These are phyloP conservation scores for Dictyostelium purpureum DNA, from an alignment of 78 protist genomes.

Conservation along the genomic window DNA sequence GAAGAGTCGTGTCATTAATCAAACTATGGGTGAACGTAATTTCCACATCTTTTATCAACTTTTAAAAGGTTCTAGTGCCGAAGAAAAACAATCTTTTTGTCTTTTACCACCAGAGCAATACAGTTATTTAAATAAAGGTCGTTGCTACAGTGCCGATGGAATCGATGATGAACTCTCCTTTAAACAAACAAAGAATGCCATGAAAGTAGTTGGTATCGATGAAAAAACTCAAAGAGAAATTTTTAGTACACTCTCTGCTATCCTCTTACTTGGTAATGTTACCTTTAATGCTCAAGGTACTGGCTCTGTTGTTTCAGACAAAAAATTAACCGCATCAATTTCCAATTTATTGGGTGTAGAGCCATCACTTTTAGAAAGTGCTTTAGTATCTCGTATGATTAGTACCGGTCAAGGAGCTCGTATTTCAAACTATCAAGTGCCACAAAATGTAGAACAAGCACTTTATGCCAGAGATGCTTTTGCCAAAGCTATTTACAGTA, in stretches of 20 bases:
- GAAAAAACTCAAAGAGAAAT: slow-evolving; percentile 33
- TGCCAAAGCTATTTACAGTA: slow-evolving; percentile 91
- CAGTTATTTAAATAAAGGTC: slow-evolving; percentile 61
- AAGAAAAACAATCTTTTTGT: not conserved
- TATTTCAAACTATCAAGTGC: slow-evolving; percentile 40
- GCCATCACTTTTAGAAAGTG: not conserved
- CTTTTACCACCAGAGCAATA: slow-evolving; percentile 65
- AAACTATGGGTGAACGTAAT: slow-evolving; percentile 90
- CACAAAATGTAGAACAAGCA: slow-evolving; percentile 74
- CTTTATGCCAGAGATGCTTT: slow-evolving; percentile 82
- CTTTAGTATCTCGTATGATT: slow-evolving; percentile 35
- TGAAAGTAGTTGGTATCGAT: slow-evolving; percentile 73
- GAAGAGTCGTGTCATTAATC: slow-evolving; percentile 92
- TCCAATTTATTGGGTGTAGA: slow-evolving; percentile 33
- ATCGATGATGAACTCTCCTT: slow-evolving; percentile 36
- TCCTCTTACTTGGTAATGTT: slow-evolving; percentile 80
- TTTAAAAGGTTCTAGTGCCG: slow-evolving; percentile 68
- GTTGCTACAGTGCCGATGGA: slow-evolving; percentile 65
- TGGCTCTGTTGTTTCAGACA: slow-evolving; percentile 2
- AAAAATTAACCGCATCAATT: not conserved
- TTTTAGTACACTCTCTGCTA: slow-evolving; percentile 67
- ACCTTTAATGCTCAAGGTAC: slow-evolving; percentile 5
- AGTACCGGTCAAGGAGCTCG: slow-evolving; percentile 76
- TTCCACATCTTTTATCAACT: slow-evolving; percentile 95
- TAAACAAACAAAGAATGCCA: slow-evolving; percentile 62